Conservation (phyloP, 176 grass and related monocot species). For the Oryza glaberrima region DNA sequence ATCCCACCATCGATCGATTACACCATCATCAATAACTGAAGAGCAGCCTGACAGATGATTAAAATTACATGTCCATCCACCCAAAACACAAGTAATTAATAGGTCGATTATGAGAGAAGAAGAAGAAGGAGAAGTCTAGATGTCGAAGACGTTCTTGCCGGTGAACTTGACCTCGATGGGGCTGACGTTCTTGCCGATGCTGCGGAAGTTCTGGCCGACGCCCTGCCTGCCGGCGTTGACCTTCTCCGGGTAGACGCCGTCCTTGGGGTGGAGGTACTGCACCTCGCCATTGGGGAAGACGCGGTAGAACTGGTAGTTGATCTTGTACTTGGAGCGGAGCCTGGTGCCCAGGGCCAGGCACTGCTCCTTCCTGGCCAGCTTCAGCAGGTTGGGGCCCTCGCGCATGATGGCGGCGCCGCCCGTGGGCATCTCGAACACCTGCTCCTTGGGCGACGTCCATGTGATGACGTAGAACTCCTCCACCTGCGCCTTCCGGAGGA, state of each 20-base stretch:
- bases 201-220: conserved; percentile 70
- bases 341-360: conserved; percentile 84
- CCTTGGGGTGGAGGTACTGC: conserved; percentile 77
- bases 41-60: not conserved
- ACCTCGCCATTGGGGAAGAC: no score
- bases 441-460: no score
- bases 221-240: conserved; percentile 92
- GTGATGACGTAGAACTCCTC: no score
- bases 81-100: no score
- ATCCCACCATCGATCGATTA: not conserved
- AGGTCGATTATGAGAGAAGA: not conserved
- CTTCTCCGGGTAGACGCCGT: conserved; percentile 99
- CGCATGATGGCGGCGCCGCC: conserved; percentile 97
- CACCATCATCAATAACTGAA: conserved; percentile 7
- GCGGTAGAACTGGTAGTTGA: no score
- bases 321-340: conserved; percentile 64
- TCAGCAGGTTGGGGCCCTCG: conserved; percentile 89
- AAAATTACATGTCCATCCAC: conserved; percentile 41
- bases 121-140: conserved; percentile 5
- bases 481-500: no score
- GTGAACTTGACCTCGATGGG: conserved; percentile 99
- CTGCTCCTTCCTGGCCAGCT: conserved; percentile 96
- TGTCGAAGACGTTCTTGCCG: conserved; percentile 85
- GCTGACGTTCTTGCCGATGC: conserved; percentile 89
- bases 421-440: conserved; percentile 95